Conservation (phyloP, 805 yeast genomes). For the Starmerella scarabaei region DNA sequence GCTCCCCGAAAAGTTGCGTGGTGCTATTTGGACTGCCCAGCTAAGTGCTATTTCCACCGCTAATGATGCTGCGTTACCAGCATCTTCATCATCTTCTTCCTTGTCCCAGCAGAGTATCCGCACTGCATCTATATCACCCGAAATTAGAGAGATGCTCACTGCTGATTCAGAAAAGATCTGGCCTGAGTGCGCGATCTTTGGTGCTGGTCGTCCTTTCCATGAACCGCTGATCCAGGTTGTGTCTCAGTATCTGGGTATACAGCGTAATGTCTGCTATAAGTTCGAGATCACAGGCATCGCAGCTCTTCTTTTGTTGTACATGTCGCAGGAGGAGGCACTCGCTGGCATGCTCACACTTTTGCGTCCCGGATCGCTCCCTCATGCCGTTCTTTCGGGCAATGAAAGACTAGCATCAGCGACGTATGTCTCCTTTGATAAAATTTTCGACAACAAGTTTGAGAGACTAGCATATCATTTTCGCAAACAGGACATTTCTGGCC, state of each 20-base stretch:
- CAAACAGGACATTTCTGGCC: slow-evolving; percentile 31
- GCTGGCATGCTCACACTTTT: slow-evolving; percentile 32
- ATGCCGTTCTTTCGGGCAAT: slow-evolving; percentile 26
- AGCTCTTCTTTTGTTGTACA: slow-evolving; percentile 32
- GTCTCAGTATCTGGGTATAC: slow-evolving; percentile 24
- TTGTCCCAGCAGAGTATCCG: background rate
- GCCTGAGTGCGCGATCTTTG: slow-evolving; percentile 32
- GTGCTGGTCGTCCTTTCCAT: slow-evolving; percentile 26
- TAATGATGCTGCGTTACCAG: too few species aligned
- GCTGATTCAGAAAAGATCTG: slow-evolving; percentile 25
- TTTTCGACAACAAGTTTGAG: slow-evolving; percentile 35
- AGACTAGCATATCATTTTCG: slow-evolving; percentile 40
- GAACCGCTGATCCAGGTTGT: slow-evolving; percentile 29
- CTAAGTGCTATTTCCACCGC: slow-evolving; percentile 3
- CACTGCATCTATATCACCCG: background rate
- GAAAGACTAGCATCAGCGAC: slow-evolving; percentile 29
- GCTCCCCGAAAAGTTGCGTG: slow-evolving; percentile 35
- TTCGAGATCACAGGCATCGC: slow-evolving; percentile 31
- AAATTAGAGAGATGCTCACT: slow-evolving; percentile 1
- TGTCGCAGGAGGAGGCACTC: slow-evolving; percentile 31
- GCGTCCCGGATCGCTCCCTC: slow-evolving; percentile 26
- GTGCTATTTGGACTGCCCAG: slow-evolving; percentile 40
- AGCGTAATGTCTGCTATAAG: slow-evolving; percentile 26
- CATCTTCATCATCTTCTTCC: too few species aligned
- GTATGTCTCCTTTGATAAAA: slow-evolving; percentile 36